Evolutionary conservation across 208 protist species (phyloP).

Genomic region (Acanthamoeba polyphaga): DNA sequence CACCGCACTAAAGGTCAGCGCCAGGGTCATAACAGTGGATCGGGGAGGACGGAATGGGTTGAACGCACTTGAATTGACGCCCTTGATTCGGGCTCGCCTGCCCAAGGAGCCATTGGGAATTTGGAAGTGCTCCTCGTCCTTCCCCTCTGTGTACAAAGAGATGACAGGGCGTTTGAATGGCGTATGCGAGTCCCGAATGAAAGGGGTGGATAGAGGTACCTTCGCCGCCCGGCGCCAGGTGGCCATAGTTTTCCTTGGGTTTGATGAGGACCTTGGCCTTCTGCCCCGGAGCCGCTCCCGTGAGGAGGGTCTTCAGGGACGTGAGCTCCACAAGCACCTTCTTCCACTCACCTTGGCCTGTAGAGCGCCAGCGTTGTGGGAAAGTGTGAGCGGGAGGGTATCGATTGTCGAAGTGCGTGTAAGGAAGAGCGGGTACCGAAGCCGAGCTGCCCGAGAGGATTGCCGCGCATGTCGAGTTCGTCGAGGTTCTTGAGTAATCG

Average conservation of each 20-base stretch:
- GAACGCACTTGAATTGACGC: neutral
- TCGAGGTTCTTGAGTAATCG: conserved; percentile 67
- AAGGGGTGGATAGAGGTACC: neutral
- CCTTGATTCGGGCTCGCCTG: neutral
- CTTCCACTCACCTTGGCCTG: conserved; percentile 70
- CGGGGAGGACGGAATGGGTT: neutral
- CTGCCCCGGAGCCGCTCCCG: conserved; percentile 35
- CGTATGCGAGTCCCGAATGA: too few relatives aligned
- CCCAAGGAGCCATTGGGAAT: conserved; percentile 36
- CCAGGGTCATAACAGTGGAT: too few relatives aligned
- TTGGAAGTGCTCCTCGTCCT: conserved; percentile 29
- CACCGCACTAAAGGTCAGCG: too few relatives aligned
- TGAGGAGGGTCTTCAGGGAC: conserved; percentile 70
- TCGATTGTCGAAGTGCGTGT: neutral
- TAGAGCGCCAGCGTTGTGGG: neutral
- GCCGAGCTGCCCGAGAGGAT: conserved; percentile 63
- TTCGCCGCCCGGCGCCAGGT: neutral
- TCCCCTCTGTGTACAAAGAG: neutral
- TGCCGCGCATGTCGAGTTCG: conserved; percentile 67
- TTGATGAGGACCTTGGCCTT: conserved; percentile 65
- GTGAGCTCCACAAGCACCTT: conserved; percentile 64
- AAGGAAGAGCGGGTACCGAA: neutral
- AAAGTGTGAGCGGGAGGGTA: neutral
- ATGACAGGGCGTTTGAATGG: neutral
- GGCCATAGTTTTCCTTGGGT: conserved; percentile 39